These are phyloP conservation scores for Talaromyces proteolyticus DNA, from an alignment of 495 filamentous ascomycete species.

Conservation along the genomic window DNA sequence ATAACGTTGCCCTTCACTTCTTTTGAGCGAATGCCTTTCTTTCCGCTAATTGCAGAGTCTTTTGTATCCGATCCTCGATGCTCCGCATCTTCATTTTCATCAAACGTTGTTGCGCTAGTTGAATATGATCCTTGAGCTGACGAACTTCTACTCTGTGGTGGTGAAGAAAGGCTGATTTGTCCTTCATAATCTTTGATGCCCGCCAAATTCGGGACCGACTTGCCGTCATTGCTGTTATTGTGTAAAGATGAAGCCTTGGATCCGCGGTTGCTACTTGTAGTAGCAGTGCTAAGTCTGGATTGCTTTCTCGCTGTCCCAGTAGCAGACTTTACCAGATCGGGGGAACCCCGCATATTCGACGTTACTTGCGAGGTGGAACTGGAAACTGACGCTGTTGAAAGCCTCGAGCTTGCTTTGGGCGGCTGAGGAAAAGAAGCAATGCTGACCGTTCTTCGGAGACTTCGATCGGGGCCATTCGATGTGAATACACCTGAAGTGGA, in stretches of 20 bases:
- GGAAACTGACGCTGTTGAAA: conserved; percentile 28
- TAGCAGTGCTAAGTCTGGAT: conserved; percentile 33
- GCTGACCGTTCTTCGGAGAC: conserved; percentile 78
- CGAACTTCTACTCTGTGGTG: conserved; percentile 81
- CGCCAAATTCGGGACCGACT: conserved; percentile 53
- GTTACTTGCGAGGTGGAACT: conserved; percentile 21
- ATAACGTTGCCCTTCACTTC: conserved; percentile 92
- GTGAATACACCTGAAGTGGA: conserved; percentile 31
- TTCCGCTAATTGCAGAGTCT: conserved; percentile 21
- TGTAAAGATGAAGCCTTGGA: conserved; percentile 66
- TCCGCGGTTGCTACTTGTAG: conserved; percentile 40
- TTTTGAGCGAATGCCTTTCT: conserved; percentile 32
- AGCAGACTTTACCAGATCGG: conserved; percentile 12
- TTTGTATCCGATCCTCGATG: conserved; percentile 35
- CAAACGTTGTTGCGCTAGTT: conserved; percentile 82
- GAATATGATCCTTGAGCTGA: conserved; percentile 88
- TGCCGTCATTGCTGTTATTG: conserved; percentile 71
- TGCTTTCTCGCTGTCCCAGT: conserved; percentile 24
- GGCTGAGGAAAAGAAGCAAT: conserved; percentile 92
- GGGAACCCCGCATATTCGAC: conserved; percentile 1
- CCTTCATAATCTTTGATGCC: conserved; percentile 63
- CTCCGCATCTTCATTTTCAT: conserved; percentile 56
- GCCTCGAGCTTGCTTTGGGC: conserved; percentile 54
- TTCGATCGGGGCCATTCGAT: conserved; percentile 48
- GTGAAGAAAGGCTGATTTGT: conserved; percentile 64